Evolutionary conservation across 768 basidiomycete species (phyloP).

Genomic region (Kwoniella shandongensis): DNA sequence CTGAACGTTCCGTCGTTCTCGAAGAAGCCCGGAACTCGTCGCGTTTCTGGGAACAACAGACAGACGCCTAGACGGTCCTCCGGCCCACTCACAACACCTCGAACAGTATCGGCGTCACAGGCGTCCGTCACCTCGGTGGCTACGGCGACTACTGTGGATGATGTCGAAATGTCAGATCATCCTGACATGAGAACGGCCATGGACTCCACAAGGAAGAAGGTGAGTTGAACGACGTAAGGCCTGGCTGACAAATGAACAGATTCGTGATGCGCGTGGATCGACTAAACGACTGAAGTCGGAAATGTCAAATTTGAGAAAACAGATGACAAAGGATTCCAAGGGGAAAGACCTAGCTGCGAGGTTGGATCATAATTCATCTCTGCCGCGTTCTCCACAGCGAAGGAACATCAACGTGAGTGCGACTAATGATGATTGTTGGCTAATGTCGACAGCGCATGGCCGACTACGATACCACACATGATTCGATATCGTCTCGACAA

Average conservation of each 20-base stretch:
- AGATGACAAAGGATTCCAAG: constrained; percentile 27
- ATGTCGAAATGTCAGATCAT: constrained; percentile 23
- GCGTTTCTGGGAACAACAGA: constrained; percentile 1
- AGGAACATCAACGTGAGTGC: constrained; percentile 50
- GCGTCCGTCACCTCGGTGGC: constrained; percentile 9
- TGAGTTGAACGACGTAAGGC: background rate
- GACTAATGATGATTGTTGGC: background rate
- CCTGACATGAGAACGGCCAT: constrained; percentile 24
- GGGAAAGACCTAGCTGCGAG: constrained; percentile 18
- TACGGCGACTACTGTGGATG: constrained; percentile 13
- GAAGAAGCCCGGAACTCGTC: constrained; percentile 7
- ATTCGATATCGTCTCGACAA: constrained; percentile 10
- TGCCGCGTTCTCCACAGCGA: constrained; percentile 53
- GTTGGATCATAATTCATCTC: constrained; percentile 29
- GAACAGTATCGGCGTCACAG: constrained; percentile 16
- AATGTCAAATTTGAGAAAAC: constrained; percentile 49
- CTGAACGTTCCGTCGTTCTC: constrained; percentile 13
- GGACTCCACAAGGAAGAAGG: constrained; percentile 16
- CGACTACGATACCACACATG: constrained; percentile 22
- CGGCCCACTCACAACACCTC: constrained; percentile 14
- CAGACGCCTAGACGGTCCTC: constrained; percentile 9
- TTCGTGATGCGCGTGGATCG: constrained; percentile 68
- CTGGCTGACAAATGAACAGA: constrained; percentile 56
- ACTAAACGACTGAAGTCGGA: constrained; percentile 76
- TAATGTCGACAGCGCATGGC: constrained; percentile 35